Conservation (phyloP, 2,329 filamentous ascomycete genomes). For the Fusarium nelsonii region DNA sequence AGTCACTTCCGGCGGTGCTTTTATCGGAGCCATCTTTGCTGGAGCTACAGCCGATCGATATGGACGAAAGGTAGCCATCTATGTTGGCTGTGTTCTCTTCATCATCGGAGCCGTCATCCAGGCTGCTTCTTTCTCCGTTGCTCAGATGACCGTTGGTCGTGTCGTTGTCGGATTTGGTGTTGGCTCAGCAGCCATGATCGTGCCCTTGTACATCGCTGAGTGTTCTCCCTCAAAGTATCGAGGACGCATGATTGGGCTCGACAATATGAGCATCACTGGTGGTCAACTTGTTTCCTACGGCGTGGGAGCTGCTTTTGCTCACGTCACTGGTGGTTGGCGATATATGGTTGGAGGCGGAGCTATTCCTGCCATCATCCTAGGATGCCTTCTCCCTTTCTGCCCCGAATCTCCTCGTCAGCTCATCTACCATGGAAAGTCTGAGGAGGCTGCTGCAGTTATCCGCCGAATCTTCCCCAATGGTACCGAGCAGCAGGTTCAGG, state of each 20-base stretch:
- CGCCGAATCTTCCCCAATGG: conserved; percentile 57
- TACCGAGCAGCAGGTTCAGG: conserved; percentile 57
- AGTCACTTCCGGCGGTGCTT: conserved; percentile 58
- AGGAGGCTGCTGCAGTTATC: conserved; percentile 56
- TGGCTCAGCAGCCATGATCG: conserved; percentile 61
- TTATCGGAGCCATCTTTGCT: conserved; percentile 48
- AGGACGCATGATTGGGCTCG: conserved; percentile 62
- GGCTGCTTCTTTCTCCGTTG: conserved; percentile 45
- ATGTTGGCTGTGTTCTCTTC: conserved; percentile 48
- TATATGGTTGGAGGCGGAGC: conserved; percentile 63
- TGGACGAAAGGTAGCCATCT: conserved; percentile 47
- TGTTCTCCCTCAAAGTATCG: conserved; percentile 63
- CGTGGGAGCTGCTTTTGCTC: conserved; percentile 55
- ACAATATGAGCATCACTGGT: conserved; percentile 61
- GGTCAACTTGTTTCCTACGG: conserved; percentile 58
- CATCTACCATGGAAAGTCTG: conserved; percentile 56
- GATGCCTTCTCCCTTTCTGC: conserved; percentile 57
- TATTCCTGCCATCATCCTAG: conserved; percentile 60
- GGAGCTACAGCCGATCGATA: conserved; percentile 46
- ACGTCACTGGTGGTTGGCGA: conserved; percentile 61
- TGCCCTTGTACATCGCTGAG: conserved; percentile 62
- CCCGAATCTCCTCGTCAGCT: conserved; percentile 63
- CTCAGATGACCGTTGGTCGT: conserved; percentile 50
- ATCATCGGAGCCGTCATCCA: conserved; percentile 46
- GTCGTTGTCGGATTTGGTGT: conserved; percentile 63